Percentiles rank a stretch among this genome's conserved stretches.
These are phyloP conservation scores for Cicer cuneatum DNA, from an alignment of 306 rosid species.

Conservation along the genomic window DNA sequence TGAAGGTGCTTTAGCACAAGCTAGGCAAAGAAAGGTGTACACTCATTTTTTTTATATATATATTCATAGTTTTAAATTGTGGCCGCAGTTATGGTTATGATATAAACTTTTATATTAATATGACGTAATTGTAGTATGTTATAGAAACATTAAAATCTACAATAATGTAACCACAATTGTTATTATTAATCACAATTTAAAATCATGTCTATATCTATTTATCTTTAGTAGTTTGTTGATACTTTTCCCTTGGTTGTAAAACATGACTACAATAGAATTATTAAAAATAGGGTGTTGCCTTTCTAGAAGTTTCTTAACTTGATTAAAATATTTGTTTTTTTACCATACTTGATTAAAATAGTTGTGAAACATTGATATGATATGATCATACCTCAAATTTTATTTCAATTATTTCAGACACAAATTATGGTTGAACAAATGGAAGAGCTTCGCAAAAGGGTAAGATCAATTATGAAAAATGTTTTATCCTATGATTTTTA, in stretches of 20 bases:
- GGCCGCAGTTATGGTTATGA: rapidly evolving
- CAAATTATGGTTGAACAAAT: conserved; percentile 79
- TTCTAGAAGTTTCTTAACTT: neutral
- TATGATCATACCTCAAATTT: neutral
- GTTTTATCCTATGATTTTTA: neutral
- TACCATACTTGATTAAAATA: neutral
- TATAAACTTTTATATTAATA: too few species aligned
- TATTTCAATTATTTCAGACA: conserved; percentile 59
- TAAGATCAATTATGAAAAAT: conserved; percentile 27
- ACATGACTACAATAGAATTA: neutral
- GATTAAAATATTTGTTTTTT: neutral
- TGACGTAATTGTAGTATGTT: too few species aligned
- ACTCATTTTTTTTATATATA: neutral
- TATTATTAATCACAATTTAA: too few species aligned
- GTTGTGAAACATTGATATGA: neutral
- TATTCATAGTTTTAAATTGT: too few species aligned
- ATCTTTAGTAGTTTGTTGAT: conserved; percentile 1
- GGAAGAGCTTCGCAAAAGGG: conserved; percentile 85
- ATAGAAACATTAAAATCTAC: too few species aligned
- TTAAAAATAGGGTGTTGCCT: neutral
- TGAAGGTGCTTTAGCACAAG: conserved; percentile 80
- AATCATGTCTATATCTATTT: neutral
- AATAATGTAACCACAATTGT: too few species aligned
- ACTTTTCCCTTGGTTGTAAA: conserved; percentile 27
- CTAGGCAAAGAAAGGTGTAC: conserved; percentile 85